phyloP scores from a whole-genome alignment of 805 yeast genomes.

The Candida maris region DNA sequence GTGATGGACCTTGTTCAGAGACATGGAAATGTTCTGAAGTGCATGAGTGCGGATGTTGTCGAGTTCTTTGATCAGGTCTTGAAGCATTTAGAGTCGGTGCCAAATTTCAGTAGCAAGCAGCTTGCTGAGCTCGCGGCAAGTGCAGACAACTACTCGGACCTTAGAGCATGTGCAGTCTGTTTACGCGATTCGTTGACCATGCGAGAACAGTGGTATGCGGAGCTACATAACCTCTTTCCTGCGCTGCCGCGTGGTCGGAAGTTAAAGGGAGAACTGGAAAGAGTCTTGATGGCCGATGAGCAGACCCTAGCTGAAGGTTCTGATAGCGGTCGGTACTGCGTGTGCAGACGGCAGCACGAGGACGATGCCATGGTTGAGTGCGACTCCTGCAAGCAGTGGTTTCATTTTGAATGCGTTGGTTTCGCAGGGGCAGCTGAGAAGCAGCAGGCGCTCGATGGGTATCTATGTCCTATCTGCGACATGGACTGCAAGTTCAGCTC shows the following conservation, averaged over 20 bases:
- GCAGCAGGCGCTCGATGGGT: slow-evolving; percentile 35
- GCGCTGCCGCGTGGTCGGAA: slow-evolving; percentile 12
- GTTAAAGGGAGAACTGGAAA: slow-evolving; percentile 11
- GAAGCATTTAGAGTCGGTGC: slow-evolving; percentile 7
- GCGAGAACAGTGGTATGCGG: slow-evolving; percentile 15
- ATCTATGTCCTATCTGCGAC: slow-evolving; percentile 56
- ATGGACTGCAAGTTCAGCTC: slow-evolving; percentile 19
- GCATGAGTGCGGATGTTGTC: slow-evolving; percentile 17
- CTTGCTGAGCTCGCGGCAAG: slow-evolving; percentile 11
- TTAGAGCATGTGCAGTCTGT: slow-evolving; percentile 5
- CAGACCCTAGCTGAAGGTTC: slow-evolving; percentile 16
- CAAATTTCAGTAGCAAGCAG: slow-evolving; percentile 4
- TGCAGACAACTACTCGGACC: slow-evolving; percentile 10
- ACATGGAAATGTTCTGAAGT: slow-evolving; percentile 2
- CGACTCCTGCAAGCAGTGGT: slow-evolving; percentile 70
- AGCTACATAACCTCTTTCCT: slow-evolving; percentile 10
- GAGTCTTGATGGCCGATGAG: slow-evolving; percentile 10
- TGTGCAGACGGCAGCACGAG: slow-evolving; percentile 56
- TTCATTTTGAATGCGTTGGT: slow-evolving; percentile 57
- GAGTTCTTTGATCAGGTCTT: slow-evolving; percentile 12
- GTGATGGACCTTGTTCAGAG: slow-evolving; percentile 7
- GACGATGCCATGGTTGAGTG: slow-evolving; percentile 66
- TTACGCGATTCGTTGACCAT: slow-evolving; percentile 8
- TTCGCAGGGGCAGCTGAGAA: slow-evolving; percentile 21
- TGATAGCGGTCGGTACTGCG: slow-evolving; percentile 42